Percentiles rank a stretch among this genome's conserved stretches.
Conservation (phyloP, 352 stramenopile genomes). For the Phytophthora syringae region DNA sequence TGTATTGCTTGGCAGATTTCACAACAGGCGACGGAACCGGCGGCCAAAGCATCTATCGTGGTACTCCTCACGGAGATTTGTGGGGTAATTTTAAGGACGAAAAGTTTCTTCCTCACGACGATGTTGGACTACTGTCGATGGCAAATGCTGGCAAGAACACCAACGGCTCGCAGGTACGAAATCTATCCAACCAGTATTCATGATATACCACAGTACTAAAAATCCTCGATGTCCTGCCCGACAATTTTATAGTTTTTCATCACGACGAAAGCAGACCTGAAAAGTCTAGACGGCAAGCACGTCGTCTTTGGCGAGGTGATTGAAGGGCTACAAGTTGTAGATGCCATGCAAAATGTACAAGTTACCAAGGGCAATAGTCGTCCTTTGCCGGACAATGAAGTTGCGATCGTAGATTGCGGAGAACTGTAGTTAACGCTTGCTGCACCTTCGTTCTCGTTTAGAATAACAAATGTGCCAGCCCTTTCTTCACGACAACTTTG, state of each 20-base stretch:
- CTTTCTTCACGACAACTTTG: slow-evolving; percentile 67
- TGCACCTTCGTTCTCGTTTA: slow-evolving; percentile 20
- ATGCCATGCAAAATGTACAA: slow-evolving; percentile 71
- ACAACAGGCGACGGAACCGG: slow-evolving; percentile 77
- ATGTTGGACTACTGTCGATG: slow-evolving; percentile 85
- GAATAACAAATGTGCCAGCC: slow-evolving; percentile 72
- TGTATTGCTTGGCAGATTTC: slow-evolving; percentile 42
- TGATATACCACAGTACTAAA: background rate
- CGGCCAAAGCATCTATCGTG: slow-evolving; percentile 81
- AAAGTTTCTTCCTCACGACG: slow-evolving; percentile 72
- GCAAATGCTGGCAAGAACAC: slow-evolving; percentile 78
- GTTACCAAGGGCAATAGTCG: slow-evolving; percentile 57
- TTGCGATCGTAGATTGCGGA: slow-evolving; percentile 72
- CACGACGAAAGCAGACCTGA: slow-evolving; percentile 66
- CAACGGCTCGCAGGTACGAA: slow-evolving; percentile 73
- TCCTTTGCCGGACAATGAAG: slow-evolving; percentile 61
- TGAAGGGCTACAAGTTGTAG: slow-evolving; percentile 76
- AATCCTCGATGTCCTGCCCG: background rate
- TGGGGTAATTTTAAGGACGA: slow-evolving; percentile 90
- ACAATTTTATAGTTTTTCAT: slow-evolving; percentile 74
- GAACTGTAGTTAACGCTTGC: slow-evolving; percentile 40
- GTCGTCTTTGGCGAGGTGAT: slow-evolving; percentile 96
- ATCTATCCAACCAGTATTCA: background rate
- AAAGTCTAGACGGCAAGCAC: slow-evolving; percentile 94
- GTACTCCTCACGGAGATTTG: slow-evolving; percentile 63